Evolutionary conservation across 805 yeast genomes (phyloP).

Genomic region (Zygoascus ofunaensis): DNA sequence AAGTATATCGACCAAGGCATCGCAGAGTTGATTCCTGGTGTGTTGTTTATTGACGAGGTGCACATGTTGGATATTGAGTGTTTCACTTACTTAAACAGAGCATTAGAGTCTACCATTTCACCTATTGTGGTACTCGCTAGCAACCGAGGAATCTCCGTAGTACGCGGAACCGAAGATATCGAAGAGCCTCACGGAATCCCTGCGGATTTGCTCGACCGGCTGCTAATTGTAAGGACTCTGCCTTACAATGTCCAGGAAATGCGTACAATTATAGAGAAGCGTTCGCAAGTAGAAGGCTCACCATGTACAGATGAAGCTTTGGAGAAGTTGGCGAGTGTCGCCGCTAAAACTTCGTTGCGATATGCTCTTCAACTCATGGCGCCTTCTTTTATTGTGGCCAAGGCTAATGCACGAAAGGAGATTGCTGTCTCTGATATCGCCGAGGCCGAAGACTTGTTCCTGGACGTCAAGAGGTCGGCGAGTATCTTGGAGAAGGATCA

Average conservation of each 20-base stretch:
- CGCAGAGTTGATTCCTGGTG: constrained; percentile 97
- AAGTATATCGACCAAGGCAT: constrained; percentile 97
- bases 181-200: constrained; percentile 96
- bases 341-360: constrained; percentile 72
- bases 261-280: constrained; percentile 66
- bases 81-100: constrained; percentile 89
- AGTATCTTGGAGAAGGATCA: constrained; percentile 46
- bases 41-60: constrained; percentile 93
- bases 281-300: constrained; percentile 70
- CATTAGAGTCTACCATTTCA: constrained; percentile 82
- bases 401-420: constrained; percentile 61
- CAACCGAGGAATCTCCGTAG: constrained; percentile 85
- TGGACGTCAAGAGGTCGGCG: constrained; percentile 79
- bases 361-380: constrained; percentile 86
- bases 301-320: constrained; percentile 61
- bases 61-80: constrained; percentile 97
- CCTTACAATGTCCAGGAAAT: constrained; percentile 84
- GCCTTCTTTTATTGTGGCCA: constrained; percentile 79
- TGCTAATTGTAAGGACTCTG: constrained; percentile 83
- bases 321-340: constrained; percentile 62
- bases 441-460: constrained; percentile 71
- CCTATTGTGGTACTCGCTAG: constrained; percentile 95
- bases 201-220: constrained; percentile 83
- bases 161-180: constrained; percentile 79
- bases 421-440: constrained; percentile 64